Evolutionary conservation across 441 rosid genomes (phyloP).

Genomic region (Raphanus hybrid): DNA sequence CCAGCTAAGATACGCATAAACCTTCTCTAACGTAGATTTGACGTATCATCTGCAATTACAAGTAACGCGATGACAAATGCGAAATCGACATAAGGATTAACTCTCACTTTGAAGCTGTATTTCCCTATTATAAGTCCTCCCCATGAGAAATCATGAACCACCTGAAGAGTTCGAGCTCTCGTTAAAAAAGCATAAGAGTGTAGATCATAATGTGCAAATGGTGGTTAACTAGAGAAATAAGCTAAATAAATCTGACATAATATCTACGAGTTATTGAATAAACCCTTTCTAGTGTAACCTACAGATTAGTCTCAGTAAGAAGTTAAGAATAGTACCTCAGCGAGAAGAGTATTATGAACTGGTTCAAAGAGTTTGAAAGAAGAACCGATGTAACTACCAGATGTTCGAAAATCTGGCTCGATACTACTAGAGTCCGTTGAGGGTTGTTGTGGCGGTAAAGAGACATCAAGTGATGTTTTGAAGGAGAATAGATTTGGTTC

Average conservation of each 20-base stretch:
- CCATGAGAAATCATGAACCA: constrained; percentile 55
- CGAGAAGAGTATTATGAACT: constrained; percentile 47
- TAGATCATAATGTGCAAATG: too few relatives aligned
- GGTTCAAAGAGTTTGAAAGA: constrained; percentile 60
- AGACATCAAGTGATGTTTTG: constrained; percentile 54
- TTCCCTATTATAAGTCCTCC: constrained; percentile 49
- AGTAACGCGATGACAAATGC: constrained; percentile 69
- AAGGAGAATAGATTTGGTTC: constrained; percentile 53
- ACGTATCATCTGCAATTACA: constrained; percentile 56
- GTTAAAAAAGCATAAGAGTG: not conserved
- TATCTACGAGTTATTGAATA: too few relatives aligned
- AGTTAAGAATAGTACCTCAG: constrained; percentile 52
- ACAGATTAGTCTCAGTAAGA: not conserved
- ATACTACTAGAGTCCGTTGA: constrained; percentile 18
- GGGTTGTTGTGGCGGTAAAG: constrained; percentile 38
- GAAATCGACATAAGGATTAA: constrained; percentile 66
- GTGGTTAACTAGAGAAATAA: not conserved
- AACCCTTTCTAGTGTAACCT: too few relatives aligned
- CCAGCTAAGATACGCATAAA: not conserved
- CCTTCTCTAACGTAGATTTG: not conserved
- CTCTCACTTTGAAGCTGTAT: constrained; percentile 61
- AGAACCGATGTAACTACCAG: constrained; percentile 49
- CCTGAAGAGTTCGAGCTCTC: constrained; percentile 33
- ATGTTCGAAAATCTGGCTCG: constrained; percentile 51
- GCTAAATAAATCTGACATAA: too few relatives aligned